phyloP scores from a whole-genome alignment of 352 stramenopile species.

The Pythium dissimile region DNA sequence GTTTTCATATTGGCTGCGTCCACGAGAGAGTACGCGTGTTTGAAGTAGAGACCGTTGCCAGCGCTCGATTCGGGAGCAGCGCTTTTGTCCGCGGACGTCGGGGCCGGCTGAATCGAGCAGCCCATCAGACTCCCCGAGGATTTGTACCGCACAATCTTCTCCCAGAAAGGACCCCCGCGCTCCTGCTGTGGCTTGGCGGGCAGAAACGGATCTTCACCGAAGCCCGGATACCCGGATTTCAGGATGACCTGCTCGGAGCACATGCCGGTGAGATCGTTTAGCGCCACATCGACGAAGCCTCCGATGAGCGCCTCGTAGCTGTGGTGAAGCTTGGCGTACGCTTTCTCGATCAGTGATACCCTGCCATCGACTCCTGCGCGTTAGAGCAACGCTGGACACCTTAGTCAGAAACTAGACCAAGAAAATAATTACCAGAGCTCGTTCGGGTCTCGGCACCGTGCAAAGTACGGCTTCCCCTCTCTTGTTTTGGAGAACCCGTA shows the following conservation, averaged over 20 bases:
- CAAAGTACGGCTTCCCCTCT: slow-evolving; percentile 80
- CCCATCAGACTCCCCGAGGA: slow-evolving; percentile 87
- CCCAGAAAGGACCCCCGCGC: slow-evolving; percentile 72
- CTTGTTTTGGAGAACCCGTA: slow-evolving; percentile 82
- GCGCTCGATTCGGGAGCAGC: slow-evolving; percentile 67
- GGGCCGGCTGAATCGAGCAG: slow-evolving; percentile 85
- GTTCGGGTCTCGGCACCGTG: slow-evolving; percentile 77
- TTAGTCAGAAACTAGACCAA: no score
- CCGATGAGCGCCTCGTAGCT: slow-evolving; percentile 88
- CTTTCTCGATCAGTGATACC: slow-evolving; percentile 89
- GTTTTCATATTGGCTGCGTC: slow-evolving; percentile 74
- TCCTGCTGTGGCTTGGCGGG: slow-evolving; percentile 37
- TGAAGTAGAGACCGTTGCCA: slow-evolving; percentile 83
- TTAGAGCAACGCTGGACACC: no score
- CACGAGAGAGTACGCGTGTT: slow-evolving; percentile 86
- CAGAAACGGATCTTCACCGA: slow-evolving; percentile 63
- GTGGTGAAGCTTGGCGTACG: slow-evolving; percentile 91
- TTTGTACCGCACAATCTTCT: slow-evolving; percentile 75
- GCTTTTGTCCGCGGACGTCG: slow-evolving; percentile 49
- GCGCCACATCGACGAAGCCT: slow-evolving; percentile 85
- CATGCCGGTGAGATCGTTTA: slow-evolving; percentile 90
- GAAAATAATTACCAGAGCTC: slow-evolving; percentile 64
- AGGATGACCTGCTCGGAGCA: slow-evolving; percentile 88
- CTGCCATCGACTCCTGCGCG: no score
- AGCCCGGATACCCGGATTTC: slow-evolving; percentile 73